phyloP scores from a whole-genome alignment of 2,329 filamentous ascomycete species.

The Aspergillus uvarum region DNA sequence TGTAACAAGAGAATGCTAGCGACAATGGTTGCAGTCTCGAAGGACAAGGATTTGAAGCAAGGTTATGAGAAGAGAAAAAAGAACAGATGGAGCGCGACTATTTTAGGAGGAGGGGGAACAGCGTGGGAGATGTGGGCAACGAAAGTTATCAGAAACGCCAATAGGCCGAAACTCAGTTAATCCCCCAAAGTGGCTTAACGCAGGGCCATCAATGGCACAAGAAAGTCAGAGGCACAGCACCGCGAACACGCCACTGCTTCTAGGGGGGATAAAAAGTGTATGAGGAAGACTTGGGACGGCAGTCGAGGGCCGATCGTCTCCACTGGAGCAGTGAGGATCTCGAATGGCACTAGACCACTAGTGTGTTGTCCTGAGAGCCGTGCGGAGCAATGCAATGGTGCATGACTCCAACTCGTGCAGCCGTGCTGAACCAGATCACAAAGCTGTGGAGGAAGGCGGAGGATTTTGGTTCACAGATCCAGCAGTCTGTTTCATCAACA shows the following conservation, averaged over 20 bases:
- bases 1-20: background rate
- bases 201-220: slow-evolving; percentile 11
- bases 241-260: slow-evolving; percentile 19
- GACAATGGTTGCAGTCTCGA: background rate
- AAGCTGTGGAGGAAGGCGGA: slow-evolving; percentile 15
- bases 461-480: slow-evolving; percentile 12
- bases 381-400: slow-evolving; percentile 9
- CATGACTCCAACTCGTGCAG: background rate
- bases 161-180: slow-evolving; percentile 6
- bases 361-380: slow-evolving; percentile 12
- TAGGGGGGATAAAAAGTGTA: slow-evolving; percentile 13
- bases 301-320: slow-evolving; percentile 27
- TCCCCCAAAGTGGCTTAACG: slow-evolving; percentile 13
- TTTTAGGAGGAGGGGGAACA: slow-evolving; percentile 17
- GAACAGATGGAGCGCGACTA: slow-evolving; percentile 16
- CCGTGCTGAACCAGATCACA: background rate
- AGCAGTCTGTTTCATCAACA: background rate
- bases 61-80: slow-evolving; percentile 4
- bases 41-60: slow-evolving; percentile 5
- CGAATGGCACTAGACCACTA: slow-evolving; percentile 14
- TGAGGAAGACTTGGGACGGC: slow-evolving; percentile 18
- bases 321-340: slow-evolving; percentile 26
- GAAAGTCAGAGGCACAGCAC: slow-evolving; percentile 2
- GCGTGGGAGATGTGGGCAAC: slow-evolving; percentile 10
- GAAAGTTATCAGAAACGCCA: slow-evolving; percentile 6